Conservation (phyloP, 805 yeast genomes). For the Cyberlindnera mycetangii region DNA sequence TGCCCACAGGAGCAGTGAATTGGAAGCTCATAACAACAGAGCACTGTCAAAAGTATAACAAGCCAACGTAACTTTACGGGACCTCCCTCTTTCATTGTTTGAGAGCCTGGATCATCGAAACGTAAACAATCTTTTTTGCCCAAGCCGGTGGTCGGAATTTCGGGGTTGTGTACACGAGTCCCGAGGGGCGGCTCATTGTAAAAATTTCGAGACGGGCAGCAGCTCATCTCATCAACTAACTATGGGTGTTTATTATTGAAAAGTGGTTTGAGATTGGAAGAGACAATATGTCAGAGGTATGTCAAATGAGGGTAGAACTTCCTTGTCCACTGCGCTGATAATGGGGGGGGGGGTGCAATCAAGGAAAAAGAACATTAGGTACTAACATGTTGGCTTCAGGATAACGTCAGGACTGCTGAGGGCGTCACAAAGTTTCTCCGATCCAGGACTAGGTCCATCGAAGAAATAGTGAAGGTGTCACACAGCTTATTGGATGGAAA, state of each 20-base stretch:
- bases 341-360: too few species aligned
- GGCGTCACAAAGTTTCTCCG: conserved; percentile 56
- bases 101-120: neutral
- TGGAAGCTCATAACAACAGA: conserved; percentile 6
- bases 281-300: neutral
- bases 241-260: too few species aligned
- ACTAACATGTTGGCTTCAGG: conserved; percentile 6
- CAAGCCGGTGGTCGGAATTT: neutral
- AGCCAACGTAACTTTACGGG: too few species aligned
- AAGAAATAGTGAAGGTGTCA: conserved; percentile 39
- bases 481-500: conserved; percentile 33
- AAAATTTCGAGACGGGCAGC: neutral
- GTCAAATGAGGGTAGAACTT: too few species aligned
- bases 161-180: neutral
- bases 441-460: conserved; percentile 44
- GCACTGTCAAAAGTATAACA: neutral
- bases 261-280: neutral
- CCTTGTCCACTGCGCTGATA: too few species aligned
- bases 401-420: conserved; percentile 36
- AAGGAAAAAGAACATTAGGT: too few species aligned
- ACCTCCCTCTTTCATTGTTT: too few species aligned
- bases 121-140: conserved; percentile 17
- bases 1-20: neutral
- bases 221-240: conserved; percentile 4
- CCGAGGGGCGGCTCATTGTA: conserved; percentile 1